These are phyloP conservation scores for Escovopsis sp. DNA, from an alignment of 2,329 filamentous ascomycete genomes.

Conservation along the genomic window DNA sequence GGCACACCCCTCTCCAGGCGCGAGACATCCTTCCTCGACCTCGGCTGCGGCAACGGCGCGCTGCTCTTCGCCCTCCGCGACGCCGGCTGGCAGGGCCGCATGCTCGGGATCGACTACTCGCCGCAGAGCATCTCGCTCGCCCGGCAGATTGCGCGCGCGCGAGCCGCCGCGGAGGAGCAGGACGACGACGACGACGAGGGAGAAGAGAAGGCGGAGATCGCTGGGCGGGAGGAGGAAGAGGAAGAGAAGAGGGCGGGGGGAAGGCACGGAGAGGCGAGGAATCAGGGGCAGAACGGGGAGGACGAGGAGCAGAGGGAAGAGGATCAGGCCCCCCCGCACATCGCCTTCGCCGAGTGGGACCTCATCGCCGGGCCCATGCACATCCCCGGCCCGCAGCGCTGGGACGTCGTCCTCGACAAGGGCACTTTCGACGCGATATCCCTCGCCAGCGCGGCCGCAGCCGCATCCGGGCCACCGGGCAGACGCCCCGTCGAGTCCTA, in stretches of 20 bases:
- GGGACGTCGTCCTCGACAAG: slow-evolving; percentile 92
- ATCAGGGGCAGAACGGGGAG: too few relatives aligned
- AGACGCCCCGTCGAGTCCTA: slow-evolving; percentile 62
- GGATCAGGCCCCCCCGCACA: slow-evolving; percentile 2
- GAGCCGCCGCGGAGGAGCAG: not conserved
- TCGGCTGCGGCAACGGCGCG: slow-evolving; percentile 89
- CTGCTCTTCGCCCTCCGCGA: slow-evolving; percentile 70
- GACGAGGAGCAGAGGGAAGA: too few relatives aligned
- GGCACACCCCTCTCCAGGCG: slow-evolving; percentile 6
- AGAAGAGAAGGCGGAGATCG: too few relatives aligned
- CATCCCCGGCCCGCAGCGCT: slow-evolving; percentile 36
- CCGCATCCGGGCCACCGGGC: slow-evolving; percentile 34
- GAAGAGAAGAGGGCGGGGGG: slow-evolving; percentile 2
- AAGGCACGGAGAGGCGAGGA: too few relatives aligned
- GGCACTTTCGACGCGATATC: slow-evolving; percentile 94
- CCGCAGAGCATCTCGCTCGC: slow-evolving; percentile 60
- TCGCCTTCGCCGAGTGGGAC: slow-evolving; percentile 45
- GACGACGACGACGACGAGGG: slow-evolving; percentile 2
- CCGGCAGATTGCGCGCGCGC: slow-evolving; percentile 36
- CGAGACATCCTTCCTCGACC: slow-evolving; percentile 55
- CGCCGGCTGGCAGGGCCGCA: slow-evolving; percentile 44
- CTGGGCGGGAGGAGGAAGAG: slow-evolving; percentile 4
- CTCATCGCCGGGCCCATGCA: slow-evolving; percentile 32
- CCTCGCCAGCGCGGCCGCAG: slow-evolving; percentile 41
- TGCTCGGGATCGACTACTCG: slow-evolving; percentile 86